Conservation (phyloP, 257 asterid species). For the Linderniella brevidens region DNA sequence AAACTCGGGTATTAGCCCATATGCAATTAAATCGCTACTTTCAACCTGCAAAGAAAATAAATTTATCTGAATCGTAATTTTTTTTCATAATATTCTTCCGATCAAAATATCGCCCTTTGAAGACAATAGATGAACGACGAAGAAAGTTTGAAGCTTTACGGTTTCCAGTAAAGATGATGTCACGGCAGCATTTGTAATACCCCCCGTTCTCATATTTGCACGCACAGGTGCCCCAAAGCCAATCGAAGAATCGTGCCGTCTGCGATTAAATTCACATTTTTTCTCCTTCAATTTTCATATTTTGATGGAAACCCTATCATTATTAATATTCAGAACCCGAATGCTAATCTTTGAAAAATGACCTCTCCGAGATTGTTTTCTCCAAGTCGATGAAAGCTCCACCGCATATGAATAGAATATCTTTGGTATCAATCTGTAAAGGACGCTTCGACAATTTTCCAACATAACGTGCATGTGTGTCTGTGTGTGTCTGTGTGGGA, state of each 20-base stretch:
- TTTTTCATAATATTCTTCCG: not conserved
- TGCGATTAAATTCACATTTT: slow-evolving; percentile 17
- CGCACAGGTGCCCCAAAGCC: slow-evolving; percentile 98
- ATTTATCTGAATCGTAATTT: too few relatives aligned
- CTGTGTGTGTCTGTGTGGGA: too few relatives aligned
- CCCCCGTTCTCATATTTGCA: slow-evolving; percentile 80
- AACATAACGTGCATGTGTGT: too few relatives aligned
- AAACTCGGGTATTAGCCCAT: slow-evolving; percentile 95
- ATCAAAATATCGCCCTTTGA: not conserved
- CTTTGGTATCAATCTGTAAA: slow-evolving; percentile 87
- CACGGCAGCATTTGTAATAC: slow-evolving; percentile 61
- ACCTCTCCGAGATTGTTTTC: slow-evolving; percentile 97
- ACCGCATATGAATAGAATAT: slow-evolving; percentile 92
- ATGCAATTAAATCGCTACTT: slow-evolving; percentile 94
- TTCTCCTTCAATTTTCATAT: not conserved
- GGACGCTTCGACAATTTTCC: not conserved
- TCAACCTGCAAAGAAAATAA: slow-evolving; percentile 52
- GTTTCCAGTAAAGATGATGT: slow-evolving; percentile 83
- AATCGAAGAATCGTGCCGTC: slow-evolving; percentile 98
- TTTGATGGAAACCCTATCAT: not conserved
- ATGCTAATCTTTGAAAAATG: not conserved
- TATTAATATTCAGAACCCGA: not conserved
- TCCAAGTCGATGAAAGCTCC: slow-evolving; percentile 98
- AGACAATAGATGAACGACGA: not conserved
- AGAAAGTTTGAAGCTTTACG: slow-evolving; percentile 26